Conservation (phyloP, 129 eudicot species). For the Flaveria robusta region DNA sequence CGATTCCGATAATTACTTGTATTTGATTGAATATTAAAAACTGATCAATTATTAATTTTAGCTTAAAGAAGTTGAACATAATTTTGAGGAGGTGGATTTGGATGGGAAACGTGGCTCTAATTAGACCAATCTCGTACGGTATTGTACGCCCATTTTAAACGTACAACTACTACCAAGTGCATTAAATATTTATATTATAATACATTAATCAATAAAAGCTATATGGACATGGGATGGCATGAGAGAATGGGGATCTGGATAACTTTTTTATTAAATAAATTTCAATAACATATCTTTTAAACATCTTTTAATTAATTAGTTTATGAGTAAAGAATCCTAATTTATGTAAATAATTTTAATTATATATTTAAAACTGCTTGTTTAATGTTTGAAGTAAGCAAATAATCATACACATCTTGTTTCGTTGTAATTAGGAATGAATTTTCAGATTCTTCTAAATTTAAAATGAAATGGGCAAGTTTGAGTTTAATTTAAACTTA, state of each 20-base stretch:
- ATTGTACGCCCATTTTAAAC: conserved; percentile 36
- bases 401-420: too few species aligned
- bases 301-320: neutral
- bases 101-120: conserved; percentile 38
- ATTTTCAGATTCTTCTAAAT: too few species aligned
- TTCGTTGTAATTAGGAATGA: too few species aligned
- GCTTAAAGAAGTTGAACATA: conserved; percentile 13
- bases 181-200: conserved; percentile 18
- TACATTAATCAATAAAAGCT: conserved; percentile 16
- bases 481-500: too few species aligned
- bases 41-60: conserved; percentile 8
- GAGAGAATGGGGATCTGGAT: conserved; percentile 30
- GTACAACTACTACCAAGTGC: conserved; percentile 29
- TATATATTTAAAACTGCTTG: too few species aligned
- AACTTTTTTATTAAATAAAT: neutral
- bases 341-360: too few species aligned
- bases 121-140: conserved; percentile 47
- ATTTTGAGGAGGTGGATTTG: conserved; percentile 26
- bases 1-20: neutral
- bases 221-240: conserved; percentile 36
- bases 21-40: neutral
- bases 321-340: too few species aligned
- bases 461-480: too few species aligned
- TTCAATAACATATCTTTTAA: neutral
- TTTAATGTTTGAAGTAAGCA: too few species aligned